Percentiles rank a stretch among this genome's conserved stretches.
phyloP scores from a whole-genome alignment of 768 basidiomycete species.

The Lactarius sp. region DNA sequence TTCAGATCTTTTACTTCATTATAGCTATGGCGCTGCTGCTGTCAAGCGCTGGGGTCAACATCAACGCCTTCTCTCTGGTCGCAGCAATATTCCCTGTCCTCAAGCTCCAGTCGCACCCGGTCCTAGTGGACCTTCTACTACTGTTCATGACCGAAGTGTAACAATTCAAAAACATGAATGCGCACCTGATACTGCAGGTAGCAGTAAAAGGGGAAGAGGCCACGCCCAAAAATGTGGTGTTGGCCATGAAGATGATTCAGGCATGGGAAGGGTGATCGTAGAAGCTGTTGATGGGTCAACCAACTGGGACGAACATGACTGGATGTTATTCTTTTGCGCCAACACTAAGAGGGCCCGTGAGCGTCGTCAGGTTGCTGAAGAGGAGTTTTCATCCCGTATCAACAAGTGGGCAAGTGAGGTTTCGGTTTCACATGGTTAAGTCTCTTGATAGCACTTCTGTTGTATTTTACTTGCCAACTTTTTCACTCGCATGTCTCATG shows the following conservation, averaged over 20 bases:
- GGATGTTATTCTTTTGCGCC: background rate
- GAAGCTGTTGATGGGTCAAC: background rate
- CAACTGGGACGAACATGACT: background rate
- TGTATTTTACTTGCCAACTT: too few relatives aligned
- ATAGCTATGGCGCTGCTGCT: background rate
- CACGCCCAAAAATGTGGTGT: too few relatives aligned
- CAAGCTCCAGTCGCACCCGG: background rate
- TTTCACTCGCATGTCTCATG: too few relatives aligned
- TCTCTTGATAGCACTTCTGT: too few relatives aligned
- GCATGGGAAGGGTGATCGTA: background rate
- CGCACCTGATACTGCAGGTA: background rate
- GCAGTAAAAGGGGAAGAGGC: background rate
- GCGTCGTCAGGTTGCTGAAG: background rate
- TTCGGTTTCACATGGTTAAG: too few relatives aligned
- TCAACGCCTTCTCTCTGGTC: background rate
- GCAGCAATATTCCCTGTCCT: background rate
- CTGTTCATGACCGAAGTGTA: background rate
- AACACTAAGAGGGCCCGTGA: background rate
- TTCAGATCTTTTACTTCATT: background rate
- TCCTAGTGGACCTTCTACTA: background rate
- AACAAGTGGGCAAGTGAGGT: background rate
- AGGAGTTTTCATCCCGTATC: background rate
- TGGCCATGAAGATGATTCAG: too few relatives aligned
- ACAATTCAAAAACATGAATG: background rate
- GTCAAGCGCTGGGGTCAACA: background rate